These are phyloP conservation scores for Tylopilus orsonianus DNA, from an alignment of 1,284 basidiomycete genomes.

Conservation along the genomic window DNA sequence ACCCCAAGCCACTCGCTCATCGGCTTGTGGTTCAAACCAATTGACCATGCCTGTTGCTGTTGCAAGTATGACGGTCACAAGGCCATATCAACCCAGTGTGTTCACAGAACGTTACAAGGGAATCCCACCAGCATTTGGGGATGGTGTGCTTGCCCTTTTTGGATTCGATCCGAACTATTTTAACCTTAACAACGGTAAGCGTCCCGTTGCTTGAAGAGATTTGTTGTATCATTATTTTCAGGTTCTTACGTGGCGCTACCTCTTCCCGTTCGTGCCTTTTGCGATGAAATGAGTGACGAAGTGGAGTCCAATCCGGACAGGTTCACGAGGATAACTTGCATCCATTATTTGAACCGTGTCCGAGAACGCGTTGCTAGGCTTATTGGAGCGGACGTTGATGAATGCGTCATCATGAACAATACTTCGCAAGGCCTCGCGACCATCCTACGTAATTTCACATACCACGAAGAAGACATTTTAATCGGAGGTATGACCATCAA, in stretches of 20 bases:
- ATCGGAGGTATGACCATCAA: slow-evolving; percentile 34
- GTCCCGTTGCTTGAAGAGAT: not conserved
- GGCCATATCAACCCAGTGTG: not conserved
- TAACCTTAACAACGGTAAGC: slow-evolving; percentile 63
- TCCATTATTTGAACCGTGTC: slow-evolving; percentile 35
- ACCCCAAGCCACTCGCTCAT: no score
- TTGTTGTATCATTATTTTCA: slow-evolving; percentile 22
- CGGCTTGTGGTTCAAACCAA: no score
- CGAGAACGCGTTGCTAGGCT: slow-evolving; percentile 57
- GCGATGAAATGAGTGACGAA: slow-evolving; percentile 43
- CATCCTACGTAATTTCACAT: slow-evolving; percentile 59
- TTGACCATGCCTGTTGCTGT: no score
- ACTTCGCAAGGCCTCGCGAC: slow-evolving; percentile 68
- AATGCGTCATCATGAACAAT: slow-evolving; percentile 68
- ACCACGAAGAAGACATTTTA: slow-evolving; percentile 47
- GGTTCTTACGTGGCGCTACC: slow-evolving; percentile 74
- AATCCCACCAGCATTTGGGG: slow-evolving; percentile 50
- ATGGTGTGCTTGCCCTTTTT: slow-evolving; percentile 50
- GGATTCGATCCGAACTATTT: slow-evolving; percentile 54
- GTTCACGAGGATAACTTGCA: slow-evolving; percentile 51
- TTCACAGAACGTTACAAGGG: slow-evolving; percentile 20
- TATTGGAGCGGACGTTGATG: slow-evolving; percentile 57
- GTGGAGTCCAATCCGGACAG: slow-evolving; percentile 64
- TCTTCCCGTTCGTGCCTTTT: slow-evolving; percentile 54
- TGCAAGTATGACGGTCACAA: no score